Conservation (phyloP, 2,329 filamentous ascomycete species). For the Fusarium euwallaceae region DNA sequence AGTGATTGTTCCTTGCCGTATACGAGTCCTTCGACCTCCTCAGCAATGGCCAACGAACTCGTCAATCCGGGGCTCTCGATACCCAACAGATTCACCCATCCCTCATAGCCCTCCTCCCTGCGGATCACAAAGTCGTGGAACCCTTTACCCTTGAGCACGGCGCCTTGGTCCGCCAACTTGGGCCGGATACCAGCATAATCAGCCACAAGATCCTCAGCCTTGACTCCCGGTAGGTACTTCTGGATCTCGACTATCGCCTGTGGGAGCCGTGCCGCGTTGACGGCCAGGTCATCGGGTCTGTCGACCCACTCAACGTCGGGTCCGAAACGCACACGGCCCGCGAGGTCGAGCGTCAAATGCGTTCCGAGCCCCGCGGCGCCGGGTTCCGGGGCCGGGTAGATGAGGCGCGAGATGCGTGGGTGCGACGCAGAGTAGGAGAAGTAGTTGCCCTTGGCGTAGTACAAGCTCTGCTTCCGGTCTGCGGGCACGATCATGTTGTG, state of each 20-base stretch:
- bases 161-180: slow-evolving; percentile 75
- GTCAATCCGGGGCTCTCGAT: slow-evolving; percentile 96
- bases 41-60: slow-evolving; percentile 85
- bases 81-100: slow-evolving; percentile 90
- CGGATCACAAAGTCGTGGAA: slow-evolving; percentile 89
- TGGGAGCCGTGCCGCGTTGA: slow-evolving; percentile 72
- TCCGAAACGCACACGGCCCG: slow-evolving; percentile 87
- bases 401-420: slow-evolving; percentile 76
- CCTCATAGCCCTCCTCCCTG: slow-evolving; percentile 80
- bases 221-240: slow-evolving; percentile 81
- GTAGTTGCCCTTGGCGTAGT: slow-evolving; percentile 95
- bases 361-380: slow-evolving; percentile 90
- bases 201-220: slow-evolving; percentile 73
- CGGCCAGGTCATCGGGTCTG: slow-evolving; percentile 75
- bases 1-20: slow-evolving; percentile 51
- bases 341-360: slow-evolving; percentile 91
- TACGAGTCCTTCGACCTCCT: slow-evolving; percentile 73
- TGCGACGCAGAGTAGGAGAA: slow-evolving; percentile 81
- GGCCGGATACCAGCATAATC: slow-evolving; percentile 95
- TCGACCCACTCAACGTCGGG: slow-evolving; percentile 96
- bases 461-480: slow-evolving; percentile 68
- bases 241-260: slow-evolving; percentile 81
- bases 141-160: slow-evolving; percentile 72
- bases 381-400: slow-evolving; percentile 89
- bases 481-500: slow-evolving; percentile 84